Evolutionary conservation across 257 asterid species (phyloP).

Genomic region (Gardenia jasminoides): DNA sequence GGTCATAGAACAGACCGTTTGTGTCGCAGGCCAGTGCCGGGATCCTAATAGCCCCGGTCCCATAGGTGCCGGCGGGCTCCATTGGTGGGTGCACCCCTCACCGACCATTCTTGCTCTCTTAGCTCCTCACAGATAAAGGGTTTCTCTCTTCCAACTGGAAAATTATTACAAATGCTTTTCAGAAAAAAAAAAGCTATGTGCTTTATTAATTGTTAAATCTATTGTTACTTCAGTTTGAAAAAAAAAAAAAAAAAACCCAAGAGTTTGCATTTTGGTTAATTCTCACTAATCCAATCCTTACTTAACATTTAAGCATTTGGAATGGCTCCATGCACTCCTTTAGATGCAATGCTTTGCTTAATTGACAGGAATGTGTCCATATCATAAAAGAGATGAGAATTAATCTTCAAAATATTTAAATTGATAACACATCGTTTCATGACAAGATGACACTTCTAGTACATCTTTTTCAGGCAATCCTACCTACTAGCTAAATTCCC

Average conservation of each 20-base stretch:
- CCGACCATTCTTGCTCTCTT: slow-evolving; percentile 11
- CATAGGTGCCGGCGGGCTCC: background rate
- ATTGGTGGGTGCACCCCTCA: slow-evolving; percentile 8
- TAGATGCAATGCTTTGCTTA: background rate
- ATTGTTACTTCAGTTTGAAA: no score
- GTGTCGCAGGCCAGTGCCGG: background rate
- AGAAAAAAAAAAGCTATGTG: background rate
- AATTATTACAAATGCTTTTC: background rate
- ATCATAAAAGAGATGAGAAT: no score
- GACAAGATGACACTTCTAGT: background rate
- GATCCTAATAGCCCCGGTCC: background rate
- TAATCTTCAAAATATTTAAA: no score
- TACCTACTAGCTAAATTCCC: no score
- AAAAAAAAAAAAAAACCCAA: no score
- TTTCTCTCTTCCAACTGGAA: background rate
- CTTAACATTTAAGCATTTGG: background rate
- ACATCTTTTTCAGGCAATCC: background rate
- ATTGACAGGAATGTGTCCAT: background rate
- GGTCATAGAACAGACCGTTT: slow-evolving; percentile 2
- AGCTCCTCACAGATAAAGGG: background rate
- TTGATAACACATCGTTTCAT: background rate
- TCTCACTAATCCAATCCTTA: background rate
- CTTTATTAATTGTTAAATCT: no score
- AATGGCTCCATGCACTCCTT: background rate
- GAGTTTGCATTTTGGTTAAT: background rate